Base-by-base conservation (phyloP, 768 basidiomycete species). In the Pisolithus marmoratus region DNA sequence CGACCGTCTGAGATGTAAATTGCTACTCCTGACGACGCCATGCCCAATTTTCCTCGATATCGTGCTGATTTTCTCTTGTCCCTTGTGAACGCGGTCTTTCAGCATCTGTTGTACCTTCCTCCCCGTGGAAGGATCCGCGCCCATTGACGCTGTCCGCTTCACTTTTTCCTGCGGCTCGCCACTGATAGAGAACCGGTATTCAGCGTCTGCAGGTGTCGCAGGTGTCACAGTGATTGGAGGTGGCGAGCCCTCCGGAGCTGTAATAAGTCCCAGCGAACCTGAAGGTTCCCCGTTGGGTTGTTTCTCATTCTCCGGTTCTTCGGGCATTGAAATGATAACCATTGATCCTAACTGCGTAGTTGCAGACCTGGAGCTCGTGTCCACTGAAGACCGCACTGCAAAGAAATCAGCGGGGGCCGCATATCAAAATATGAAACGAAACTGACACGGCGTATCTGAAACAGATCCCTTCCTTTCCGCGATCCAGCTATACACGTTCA, bases 401-500 rank as follows among this genome's bases (percentile, higher is more conserved):
- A 45, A 23, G 17, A 12, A 2, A 2, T 24, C 7, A 31, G n/a
- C 14, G 31, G 49, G 34, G 49, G 23, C 31, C 19, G 22, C 2
- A 31, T 6, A 34, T 34, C 12, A n/a, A 52, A 38, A 29, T 17
- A 11, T 46, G 23, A 15, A 40, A 15, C 31, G 38, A 11, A 44
- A 52, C 68, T 45, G 50, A 69, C 66, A 26, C 15, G 62, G 66
- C 23, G 54, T 55, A 31, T 68, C 66, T 9, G 63, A 58, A 26
- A 49, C 51, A 0, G 59, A 59, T 36, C 73, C 74, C 23, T 72
- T 76, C 58, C 75, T 73, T 51, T 84, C 85, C 0, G 92, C 84
- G 61, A 93, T 84, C 87, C 89, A 96, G 5, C 79, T 72, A 65
- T 94, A 95, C 8, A 92, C 77, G 24, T 92, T 90, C 15, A 92